Evolutionary conservation across 116 monocot species (phyloP).

Genomic region (Trichopus zeylanicus): DNA sequence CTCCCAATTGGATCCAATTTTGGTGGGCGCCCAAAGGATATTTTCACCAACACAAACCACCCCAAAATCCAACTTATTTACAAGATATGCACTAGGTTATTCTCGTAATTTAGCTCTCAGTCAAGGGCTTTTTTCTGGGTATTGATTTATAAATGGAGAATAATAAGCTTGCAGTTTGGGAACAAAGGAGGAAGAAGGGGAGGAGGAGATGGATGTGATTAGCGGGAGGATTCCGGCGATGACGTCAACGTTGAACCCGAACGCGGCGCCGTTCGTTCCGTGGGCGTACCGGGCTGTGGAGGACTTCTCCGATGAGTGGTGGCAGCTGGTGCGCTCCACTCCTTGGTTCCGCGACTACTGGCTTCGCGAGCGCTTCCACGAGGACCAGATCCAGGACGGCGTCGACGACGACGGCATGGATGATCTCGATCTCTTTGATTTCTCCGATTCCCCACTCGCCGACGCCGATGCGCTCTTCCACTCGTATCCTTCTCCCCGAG

Average conservation of each 20-base stretch:
- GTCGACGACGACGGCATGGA: neutral
- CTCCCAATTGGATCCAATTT: no score
- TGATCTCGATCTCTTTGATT: neutral
- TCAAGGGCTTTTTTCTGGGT: neutral
- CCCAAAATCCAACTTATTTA: neutral
- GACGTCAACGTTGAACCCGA: slow-evolving; percentile 38
- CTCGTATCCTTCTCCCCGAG: neutral
- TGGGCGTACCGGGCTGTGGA: slow-evolving; percentile 30
- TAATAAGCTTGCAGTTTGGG: neutral
- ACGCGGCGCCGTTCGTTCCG: slow-evolving; percentile 41
- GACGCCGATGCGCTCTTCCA: slow-evolving; percentile 5
- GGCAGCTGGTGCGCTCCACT: slow-evolving; percentile 32
- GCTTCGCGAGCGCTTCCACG: slow-evolving; percentile 32
- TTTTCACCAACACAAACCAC: neutral
- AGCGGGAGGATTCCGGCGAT: slow-evolving; percentile 15
- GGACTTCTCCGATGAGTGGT: slow-evolving; percentile 56
- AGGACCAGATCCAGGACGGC: slow-evolving; percentile 7
- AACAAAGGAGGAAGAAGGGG: neutral
- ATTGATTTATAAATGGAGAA: neutral
- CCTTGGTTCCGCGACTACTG: slow-evolving; percentile 57
- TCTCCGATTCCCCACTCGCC: neutral
- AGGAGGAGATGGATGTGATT: slow-evolving; percentile 33
- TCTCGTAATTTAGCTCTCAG: neutral
- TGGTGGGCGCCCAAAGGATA: no score
- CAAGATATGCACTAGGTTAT: neutral